Evolutionary conservation across 2,329 filamentous ascomycete species (phyloP).

Genomic region (Pseudopyrenochaeta lycopersici): DNA sequence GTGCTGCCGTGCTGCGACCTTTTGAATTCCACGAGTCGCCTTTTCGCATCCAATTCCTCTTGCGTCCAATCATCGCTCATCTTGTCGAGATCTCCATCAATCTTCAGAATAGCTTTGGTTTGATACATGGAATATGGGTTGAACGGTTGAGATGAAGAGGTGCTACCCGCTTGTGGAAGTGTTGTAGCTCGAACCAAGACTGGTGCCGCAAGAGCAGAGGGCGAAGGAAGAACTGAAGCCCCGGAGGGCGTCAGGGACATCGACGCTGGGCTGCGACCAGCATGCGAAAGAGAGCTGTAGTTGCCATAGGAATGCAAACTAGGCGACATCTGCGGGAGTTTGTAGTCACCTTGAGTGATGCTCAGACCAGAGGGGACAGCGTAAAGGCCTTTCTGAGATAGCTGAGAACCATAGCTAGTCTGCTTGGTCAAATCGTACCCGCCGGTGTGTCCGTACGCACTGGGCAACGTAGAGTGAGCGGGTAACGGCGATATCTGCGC

Average conservation of each 20-base stretch:
- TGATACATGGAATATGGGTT: conserved; percentile 85
- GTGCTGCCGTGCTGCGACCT: conserved; percentile 83
- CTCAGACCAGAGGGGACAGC: conserved; percentile 41
- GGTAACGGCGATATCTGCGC: conserved; percentile 50
- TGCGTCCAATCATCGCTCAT: conserved; percentile 86
- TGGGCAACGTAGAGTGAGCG: conserved; percentile 46
- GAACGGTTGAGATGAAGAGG: conserved; percentile 59
- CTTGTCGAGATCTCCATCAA: conserved; percentile 81
- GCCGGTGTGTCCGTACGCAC: conserved; percentile 46
- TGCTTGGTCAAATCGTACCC: conserved; percentile 51
- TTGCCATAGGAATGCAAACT: conserved; percentile 46
- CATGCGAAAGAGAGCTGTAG: conserved; percentile 57
- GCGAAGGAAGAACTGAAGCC: conserved; percentile 56
- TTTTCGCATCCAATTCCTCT: conserved; percentile 80
- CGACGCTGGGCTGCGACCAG: conserved; percentile 55
- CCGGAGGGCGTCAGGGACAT: conserved; percentile 46
- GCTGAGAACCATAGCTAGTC: conserved; percentile 37
- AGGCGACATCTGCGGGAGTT: conserved; percentile 47
- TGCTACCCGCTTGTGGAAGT: conserved; percentile 62
- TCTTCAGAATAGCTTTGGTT: conserved; percentile 81
- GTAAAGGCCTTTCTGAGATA: conserved; percentile 47
- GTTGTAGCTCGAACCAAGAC: conserved; percentile 74
- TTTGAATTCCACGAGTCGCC: conserved; percentile 88
- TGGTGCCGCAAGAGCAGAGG: conserved; percentile 60
- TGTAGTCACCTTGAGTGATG: conserved; percentile 40